These are phyloP conservation scores for Cajanus cajan DNA, from an alignment of 306 rosid genomes.

Conservation along the genomic window DNA sequence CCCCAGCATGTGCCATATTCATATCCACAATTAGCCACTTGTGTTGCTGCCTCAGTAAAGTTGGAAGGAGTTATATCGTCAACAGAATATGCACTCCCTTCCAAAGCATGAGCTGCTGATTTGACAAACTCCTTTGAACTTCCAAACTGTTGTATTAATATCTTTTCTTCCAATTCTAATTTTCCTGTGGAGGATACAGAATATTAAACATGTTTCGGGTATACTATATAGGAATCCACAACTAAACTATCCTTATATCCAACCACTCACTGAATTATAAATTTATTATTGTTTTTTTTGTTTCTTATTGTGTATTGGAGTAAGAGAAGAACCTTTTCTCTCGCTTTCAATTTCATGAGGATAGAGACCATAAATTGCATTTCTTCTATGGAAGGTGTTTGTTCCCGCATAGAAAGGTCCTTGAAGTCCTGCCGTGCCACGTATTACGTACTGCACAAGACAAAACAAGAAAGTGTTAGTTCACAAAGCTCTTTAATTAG, in stretches of 20 bases:
- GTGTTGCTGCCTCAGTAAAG: slow-evolving; percentile 38
- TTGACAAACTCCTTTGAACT: slow-evolving; percentile 45
- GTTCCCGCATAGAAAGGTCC: slow-evolving; percentile 58
- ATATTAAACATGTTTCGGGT: neutral
- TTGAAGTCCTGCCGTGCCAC: slow-evolving; percentile 59
- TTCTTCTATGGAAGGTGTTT: slow-evolving; percentile 61
- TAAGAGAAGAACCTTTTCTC: slow-evolving; percentile 20
- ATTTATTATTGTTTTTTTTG: neutral
- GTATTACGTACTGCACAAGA: slow-evolving; percentile 25
- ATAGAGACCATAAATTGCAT: slow-evolving; percentile 58
- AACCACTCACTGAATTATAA: neutral
- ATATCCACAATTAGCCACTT: slow-evolving; percentile 47
- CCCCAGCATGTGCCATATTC: slow-evolving; percentile 70
- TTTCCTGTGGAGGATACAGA: slow-evolving; percentile 31
- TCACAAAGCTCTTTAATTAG: neutral
- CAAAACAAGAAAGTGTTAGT: slow-evolving; percentile 2
- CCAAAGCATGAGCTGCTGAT: slow-evolving; percentile 44
- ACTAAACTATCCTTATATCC: neutral
- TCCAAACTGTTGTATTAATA: slow-evolving; percentile 44
- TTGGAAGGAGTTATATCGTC: slow-evolving; percentile 1
- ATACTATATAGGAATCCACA: neutral
- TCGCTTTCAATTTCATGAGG: slow-evolving; percentile 28
- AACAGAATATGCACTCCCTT: slow-evolving; percentile 20
- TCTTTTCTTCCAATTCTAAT: slow-evolving; percentile 20
- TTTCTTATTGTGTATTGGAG: neutral